Evolutionary conservation across 768 basidiomycete genomes (phyloP).

Genomic region (Tylopilus intermedius): DNA sequence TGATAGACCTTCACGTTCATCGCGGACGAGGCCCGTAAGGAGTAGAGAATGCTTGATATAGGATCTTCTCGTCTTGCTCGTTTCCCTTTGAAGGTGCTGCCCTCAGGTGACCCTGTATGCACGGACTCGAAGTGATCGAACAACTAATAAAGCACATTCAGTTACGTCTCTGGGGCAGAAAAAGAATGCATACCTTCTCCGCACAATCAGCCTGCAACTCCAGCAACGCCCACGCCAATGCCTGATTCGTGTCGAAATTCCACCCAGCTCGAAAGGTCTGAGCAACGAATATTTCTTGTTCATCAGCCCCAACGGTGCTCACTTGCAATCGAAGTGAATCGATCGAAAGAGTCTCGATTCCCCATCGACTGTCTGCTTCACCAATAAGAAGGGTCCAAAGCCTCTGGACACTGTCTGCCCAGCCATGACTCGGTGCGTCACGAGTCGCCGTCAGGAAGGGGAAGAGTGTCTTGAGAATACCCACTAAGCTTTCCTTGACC

Average conservation of each 20-base stretch:
- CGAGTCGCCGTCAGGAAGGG: constrained; percentile 56
- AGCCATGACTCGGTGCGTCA: constrained; percentile 32
- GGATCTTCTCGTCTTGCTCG: constrained; percentile 56
- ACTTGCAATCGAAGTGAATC: constrained; percentile 58
- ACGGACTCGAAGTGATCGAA: constrained; percentile 58
- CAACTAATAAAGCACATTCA: constrained; percentile 39
- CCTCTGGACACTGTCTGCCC: constrained; percentile 44
- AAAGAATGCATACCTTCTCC: constrained; percentile 45
- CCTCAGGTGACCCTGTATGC: constrained; percentile 34
- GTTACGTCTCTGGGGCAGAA: background rate
- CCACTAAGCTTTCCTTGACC: constrained; percentile 74
- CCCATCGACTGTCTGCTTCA: constrained; percentile 62
- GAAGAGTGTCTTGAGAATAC: constrained; percentile 66
- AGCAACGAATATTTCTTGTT: constrained; percentile 48
- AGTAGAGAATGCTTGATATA: constrained; percentile 48
- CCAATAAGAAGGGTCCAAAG: constrained; percentile 55
- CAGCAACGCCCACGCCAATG: constrained; percentile 72
- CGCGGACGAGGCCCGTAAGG: constrained; percentile 36
- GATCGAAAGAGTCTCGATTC: constrained; percentile 59
- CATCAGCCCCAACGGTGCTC: constrained; percentile 15
- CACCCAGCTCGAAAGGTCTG: constrained; percentile 68
- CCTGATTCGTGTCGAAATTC: constrained; percentile 66
- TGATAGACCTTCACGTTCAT: constrained; percentile 41
- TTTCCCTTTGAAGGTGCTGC: constrained; percentile 38
- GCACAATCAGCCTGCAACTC: constrained; percentile 80